Conservation (phyloP, 1,284 basidiomycete species). For the Xerocomus amazonicus region DNA sequence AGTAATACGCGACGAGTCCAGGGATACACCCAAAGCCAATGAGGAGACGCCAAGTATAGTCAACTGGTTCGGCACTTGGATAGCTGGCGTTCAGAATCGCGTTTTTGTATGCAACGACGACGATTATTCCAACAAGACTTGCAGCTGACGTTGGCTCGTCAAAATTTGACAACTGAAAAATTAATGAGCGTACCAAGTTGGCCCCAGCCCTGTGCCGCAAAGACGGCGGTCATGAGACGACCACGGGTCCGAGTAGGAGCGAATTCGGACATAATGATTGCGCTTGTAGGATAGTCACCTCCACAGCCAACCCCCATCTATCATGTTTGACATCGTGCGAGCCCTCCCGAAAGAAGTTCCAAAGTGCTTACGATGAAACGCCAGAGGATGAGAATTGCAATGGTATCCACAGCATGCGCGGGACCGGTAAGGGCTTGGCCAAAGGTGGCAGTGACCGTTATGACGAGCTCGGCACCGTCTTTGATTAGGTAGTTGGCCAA, state of each 20-base stretch:
- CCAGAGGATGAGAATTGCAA: slow-evolving; percentile 58
- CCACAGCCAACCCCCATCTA: slow-evolving; percentile 40
- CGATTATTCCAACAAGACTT: slow-evolving; percentile 43
- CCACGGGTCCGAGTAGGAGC: slow-evolving; percentile 56
- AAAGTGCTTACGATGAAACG: slow-evolving; percentile 40
- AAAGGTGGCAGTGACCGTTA: slow-evolving; percentile 50
- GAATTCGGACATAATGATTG: slow-evolving; percentile 59
- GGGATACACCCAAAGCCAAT: slow-evolving; percentile 35
- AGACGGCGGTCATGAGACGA: slow-evolving; percentile 54
- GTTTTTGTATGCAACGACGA: slow-evolving; percentile 26
- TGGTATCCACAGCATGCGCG: slow-evolving; percentile 48
- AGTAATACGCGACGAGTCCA: slow-evolving; percentile 46
- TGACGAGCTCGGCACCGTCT: slow-evolving; percentile 55
- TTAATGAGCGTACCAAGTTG: slow-evolving; percentile 40
- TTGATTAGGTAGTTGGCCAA: slow-evolving; percentile 5
- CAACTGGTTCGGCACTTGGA: slow-evolving; percentile 33
- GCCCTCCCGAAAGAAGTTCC: neutral
- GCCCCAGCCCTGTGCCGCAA: slow-evolving; percentile 55
- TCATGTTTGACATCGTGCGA: neutral
- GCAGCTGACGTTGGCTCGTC: slow-evolving; percentile 26
- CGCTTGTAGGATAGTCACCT: slow-evolving; percentile 49
- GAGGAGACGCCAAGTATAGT: slow-evolving; percentile 45
- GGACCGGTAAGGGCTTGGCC: slow-evolving; percentile 46
- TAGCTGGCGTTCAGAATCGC: slow-evolving; percentile 30
- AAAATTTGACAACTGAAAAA: slow-evolving; percentile 1